phyloP scores from a whole-genome alignment of 2,329 filamentous ascomycete genomes.

The Macrophomina pseudophaseolina region DNA sequence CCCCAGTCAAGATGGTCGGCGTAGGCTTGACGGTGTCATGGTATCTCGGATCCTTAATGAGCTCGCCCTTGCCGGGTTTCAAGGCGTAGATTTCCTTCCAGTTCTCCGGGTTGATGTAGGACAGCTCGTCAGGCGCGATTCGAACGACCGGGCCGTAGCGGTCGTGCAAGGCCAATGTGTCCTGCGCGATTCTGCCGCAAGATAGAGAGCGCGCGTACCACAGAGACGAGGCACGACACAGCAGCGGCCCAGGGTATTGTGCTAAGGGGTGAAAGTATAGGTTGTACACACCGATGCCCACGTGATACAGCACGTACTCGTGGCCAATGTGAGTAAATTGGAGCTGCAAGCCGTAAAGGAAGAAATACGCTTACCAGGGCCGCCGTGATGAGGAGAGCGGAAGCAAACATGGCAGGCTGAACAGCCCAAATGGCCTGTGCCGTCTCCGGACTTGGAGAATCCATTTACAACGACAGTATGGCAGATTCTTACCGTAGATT shows the following conservation, averaged over 20 bases:
- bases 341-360: background rate
- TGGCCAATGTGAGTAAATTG: background rate
- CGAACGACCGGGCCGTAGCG: constrained; percentile 44
- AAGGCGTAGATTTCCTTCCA: constrained; percentile 43
- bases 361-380: too few relatives aligned
- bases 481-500: too few relatives aligned
- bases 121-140: constrained; percentile 42
- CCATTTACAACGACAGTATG: too few relatives aligned
- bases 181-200: constrained; percentile 35
- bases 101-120: constrained; percentile 49
- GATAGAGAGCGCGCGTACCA: constrained; percentile 38
- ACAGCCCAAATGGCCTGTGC: too few relatives aligned
- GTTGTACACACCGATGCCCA: constrained; percentile 40
- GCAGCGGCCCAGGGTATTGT: constrained; percentile 50
- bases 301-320: constrained; percentile 26
- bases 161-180: constrained; percentile 42
- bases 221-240: constrained; percentile 38
- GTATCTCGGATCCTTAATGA: constrained; percentile 13
- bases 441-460: too few relatives aligned
- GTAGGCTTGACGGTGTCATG: constrained; percentile 5
- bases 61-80: background rate
- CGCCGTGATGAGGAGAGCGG: too few relatives aligned
- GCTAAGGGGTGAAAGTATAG: constrained; percentile 51
- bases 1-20: constrained; percentile 1
- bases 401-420: too few relatives aligned